These are phyloP conservation scores for Fagopyrum esculentum DNA, from an alignment of 148 eudicot species.

Conservation along the genomic window DNA sequence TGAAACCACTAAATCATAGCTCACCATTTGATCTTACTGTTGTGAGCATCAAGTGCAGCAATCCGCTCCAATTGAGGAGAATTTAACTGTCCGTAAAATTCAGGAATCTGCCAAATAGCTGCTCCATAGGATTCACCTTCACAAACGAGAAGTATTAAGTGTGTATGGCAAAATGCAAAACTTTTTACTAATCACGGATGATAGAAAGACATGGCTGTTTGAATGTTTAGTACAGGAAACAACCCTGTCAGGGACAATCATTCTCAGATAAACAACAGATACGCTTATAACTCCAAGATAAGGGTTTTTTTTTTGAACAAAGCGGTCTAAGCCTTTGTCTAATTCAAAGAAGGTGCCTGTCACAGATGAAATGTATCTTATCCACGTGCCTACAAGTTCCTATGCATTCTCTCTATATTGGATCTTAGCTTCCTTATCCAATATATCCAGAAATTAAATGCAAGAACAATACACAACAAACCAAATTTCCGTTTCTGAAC, in stretches of 20 bases:
- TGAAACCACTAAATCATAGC: constrained; percentile 16
- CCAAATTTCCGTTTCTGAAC: not conserved
- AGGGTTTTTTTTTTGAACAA: not conserved
- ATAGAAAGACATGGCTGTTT: not conserved
- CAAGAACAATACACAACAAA: not conserved
- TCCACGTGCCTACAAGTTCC: not conserved
- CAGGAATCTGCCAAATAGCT: constrained; percentile 97
- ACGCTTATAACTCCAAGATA: not conserved
- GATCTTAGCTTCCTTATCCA: not conserved
- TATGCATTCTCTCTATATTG: not conserved
- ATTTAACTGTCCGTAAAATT: constrained; percentile 85
- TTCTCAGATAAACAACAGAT: not conserved
- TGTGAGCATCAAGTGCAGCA: constrained; percentile 75
- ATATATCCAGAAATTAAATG: not conserved
- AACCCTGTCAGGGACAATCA: not conserved
- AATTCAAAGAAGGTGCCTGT: not conserved
- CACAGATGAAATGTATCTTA: not conserved
- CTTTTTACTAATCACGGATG: not conserved
- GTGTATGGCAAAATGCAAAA: not conserved
- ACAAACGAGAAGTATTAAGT: constrained; percentile 17
- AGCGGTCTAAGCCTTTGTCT: not conserved
- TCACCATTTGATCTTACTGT: constrained; percentile 67
- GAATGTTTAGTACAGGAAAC: not conserved
- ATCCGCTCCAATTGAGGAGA: constrained; percentile 87
- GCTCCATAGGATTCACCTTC: constrained; percentile 94